Percentiles rank a stretch among this genome's conserved stretches.
phyloP scores from a whole-genome alignment of 2,329 filamentous ascomycete species.

The Exophiala phaeomuriformis region DNA sequence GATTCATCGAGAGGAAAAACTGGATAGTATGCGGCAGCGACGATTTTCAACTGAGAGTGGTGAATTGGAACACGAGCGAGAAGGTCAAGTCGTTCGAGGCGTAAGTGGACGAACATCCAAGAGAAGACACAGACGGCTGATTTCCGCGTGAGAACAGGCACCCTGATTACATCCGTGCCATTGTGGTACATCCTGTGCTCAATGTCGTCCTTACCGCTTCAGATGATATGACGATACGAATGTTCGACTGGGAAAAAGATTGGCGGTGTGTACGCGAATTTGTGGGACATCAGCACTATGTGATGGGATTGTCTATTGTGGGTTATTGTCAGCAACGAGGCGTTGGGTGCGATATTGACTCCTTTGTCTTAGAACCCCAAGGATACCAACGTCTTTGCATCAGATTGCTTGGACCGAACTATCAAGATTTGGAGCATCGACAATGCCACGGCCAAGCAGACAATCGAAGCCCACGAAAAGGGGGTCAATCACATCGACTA shows the following conservation, averaged over 20 bases:
- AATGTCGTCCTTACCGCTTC: slow-evolving; percentile 93
- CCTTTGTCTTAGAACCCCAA: slow-evolving; percentile 87
- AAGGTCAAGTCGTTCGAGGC: slow-evolving; percentile 47
- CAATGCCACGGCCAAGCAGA: slow-evolving; percentile 90
- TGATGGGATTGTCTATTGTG: slow-evolving; percentile 59
- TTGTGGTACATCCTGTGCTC: slow-evolving; percentile 89
- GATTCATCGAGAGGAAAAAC: slow-evolving; percentile 96
- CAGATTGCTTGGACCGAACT: slow-evolving; percentile 89
- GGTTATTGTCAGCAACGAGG: background rate
- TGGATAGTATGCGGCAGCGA: slow-evolving; percentile 96
- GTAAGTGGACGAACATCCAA: slow-evolving; percentile 7
- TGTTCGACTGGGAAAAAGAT: slow-evolving; percentile 97
- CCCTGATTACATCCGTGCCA: slow-evolving; percentile 95
- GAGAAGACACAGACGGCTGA: background rate
- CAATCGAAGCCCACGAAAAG: slow-evolving; percentile 94
- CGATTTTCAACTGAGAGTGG: slow-evolving; percentile 81
- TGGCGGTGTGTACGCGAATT: slow-evolving; percentile 98
- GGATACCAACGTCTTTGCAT: slow-evolving; percentile 71
- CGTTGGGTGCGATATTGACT: slow-evolving; percentile 23
- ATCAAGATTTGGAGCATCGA: slow-evolving; percentile 98
- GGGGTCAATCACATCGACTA: slow-evolving; percentile 97
- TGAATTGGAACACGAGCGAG: slow-evolving; percentile 99
- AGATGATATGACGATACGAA: slow-evolving; percentile 97
- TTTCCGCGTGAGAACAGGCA: slow-evolving; percentile 42
- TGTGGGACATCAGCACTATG: slow-evolving; percentile 92